Evolutionary conservation across 108 stramenopile species (phyloP).

Genomic region (Asterionellopsis glacialis): DNA sequence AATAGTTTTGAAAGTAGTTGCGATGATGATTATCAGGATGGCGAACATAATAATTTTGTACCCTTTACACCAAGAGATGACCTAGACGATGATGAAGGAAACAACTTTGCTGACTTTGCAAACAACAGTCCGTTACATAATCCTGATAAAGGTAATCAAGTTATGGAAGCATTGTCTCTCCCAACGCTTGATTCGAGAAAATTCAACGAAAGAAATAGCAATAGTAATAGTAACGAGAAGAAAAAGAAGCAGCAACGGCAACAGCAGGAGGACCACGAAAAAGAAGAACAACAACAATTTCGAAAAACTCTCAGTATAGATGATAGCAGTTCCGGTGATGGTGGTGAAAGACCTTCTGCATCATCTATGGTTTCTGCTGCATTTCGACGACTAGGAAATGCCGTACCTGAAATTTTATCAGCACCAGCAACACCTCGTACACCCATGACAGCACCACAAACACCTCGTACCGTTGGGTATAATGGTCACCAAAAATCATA

Average conservation of each 20-base stretch:
- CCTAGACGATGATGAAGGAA: background rate
- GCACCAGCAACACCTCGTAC: constrained; percentile 30
- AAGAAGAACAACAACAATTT: too few species aligned
- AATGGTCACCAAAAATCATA: background rate
- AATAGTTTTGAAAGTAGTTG: too few species aligned
- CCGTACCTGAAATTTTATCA: constrained; percentile 11
- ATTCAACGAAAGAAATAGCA: background rate
- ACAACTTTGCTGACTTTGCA: background rate
- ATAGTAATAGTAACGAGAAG: too few species aligned
- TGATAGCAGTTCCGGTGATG: too few species aligned
- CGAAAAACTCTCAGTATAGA: too few species aligned
- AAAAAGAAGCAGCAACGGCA: too few species aligned
- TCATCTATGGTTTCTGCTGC: constrained; percentile 28
- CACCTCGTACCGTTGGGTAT: background rate
- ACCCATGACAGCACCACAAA: constrained; percentile 1
- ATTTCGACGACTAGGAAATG: constrained; percentile 25
- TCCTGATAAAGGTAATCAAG: background rate
- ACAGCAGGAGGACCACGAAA: too few species aligned
- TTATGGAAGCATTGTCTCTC: constrained; percentile 9
- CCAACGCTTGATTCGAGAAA: constrained; percentile 1
- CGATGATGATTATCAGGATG: background rate
- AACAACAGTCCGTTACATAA: background rate
- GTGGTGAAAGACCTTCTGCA: constrained; percentile 7
- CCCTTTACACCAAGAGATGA: background rate
- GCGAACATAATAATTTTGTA: background rate